These are phyloP conservation scores for Wickerhamiella bombiphila DNA, from an alignment of 805 yeast genomes.

Conservation along the genomic window DNA sequence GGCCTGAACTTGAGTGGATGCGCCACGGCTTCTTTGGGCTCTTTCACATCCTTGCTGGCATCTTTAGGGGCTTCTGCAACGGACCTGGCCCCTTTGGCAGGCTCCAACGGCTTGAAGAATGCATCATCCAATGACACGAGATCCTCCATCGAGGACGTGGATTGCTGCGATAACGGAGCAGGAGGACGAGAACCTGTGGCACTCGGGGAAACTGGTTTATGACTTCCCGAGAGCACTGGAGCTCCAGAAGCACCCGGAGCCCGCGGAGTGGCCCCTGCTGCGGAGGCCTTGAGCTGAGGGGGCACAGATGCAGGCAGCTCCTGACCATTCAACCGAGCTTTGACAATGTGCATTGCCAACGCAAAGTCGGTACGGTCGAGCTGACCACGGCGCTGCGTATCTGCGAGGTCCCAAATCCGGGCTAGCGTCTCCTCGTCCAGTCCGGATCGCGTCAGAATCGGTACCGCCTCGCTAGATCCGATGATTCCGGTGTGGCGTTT, in stretches of 20 bases:
- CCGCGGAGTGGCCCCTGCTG: constrained; percentile 1
- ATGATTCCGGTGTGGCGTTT: constrained; percentile 45
- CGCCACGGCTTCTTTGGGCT: neutral
- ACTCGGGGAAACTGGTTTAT: constrained; percentile 12
- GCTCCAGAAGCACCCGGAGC: too few relatives aligned
- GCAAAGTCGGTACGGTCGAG: constrained; percentile 75
- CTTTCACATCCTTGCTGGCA: constrained; percentile 1
- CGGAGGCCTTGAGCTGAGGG: constrained; percentile 9
- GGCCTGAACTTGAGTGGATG: constrained; percentile 44
- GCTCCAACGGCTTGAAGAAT: constrained; percentile 15
- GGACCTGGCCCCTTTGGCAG: too few relatives aligned
- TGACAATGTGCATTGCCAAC: constrained; percentile 85
- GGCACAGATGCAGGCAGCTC: constrained; percentile 47
- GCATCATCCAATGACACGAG: constrained; percentile 19
- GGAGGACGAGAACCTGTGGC: constrained; percentile 3
- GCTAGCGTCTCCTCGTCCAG: constrained; percentile 77
- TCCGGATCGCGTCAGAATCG: constrained; percentile 76
- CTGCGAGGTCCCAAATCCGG: constrained; percentile 86
- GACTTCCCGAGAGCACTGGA: neutral
- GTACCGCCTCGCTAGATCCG: constrained; percentile 70
- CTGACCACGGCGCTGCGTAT: constrained; percentile 69
- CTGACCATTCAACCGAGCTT: constrained; percentile 63
- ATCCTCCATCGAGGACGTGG: constrained; percentile 19
- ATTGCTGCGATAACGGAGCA: constrained; percentile 3
- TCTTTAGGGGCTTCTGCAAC: neutral